Evolutionary conservation across 2,329 filamentous ascomycete genomes (phyloP), one percentile per base, ranked within the genome.

Genomic region (Chalaropsis ovoidea): DNA sequence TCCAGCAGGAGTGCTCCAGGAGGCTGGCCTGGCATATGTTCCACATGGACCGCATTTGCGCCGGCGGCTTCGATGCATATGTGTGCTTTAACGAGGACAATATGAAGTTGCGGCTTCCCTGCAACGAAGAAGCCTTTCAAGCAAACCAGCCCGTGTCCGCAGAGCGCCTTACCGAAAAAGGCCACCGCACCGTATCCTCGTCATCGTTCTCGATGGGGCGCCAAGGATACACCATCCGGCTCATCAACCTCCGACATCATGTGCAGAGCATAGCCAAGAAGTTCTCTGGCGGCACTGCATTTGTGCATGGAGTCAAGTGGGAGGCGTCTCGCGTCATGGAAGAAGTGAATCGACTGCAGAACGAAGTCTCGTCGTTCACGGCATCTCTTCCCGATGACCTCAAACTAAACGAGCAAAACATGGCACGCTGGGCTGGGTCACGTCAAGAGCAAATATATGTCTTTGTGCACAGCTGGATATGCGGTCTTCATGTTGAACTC

Each of bases 21-120:
- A 73, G 76, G 7, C 70, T 76, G 24, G 74, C 73, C 1, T 77
- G 76, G 76, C 73, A 75, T 43, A 69, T 76, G 49, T 77, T 76
- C 66, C 70, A 74, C 56, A 68, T 76, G 56, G 76, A 77, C 62
- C 73, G 76, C 7, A 68, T 75, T 27, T 71, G 77, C 11, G 75
- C 76, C 1, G 75, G 73, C 1, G 76, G 76, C 1, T 77, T 76
- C 58, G 75, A 77, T 31, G 75, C 76, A 61, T 76, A 77, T 65
- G 72, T 77, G 22, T 71, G 71, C 13, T 74, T 74, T 41, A 72
- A 73, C 11, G 72, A 74, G 5, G 73, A 76, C 15, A 73, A 73
- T 41, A 76, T 77, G 74, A 74, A 73, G 66, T 74, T 77, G 7
- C 70, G 73, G 1, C 67, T 77, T 22, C 76, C 76, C 6, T 75